Evolutionary conservation across 208 protist genomes (phyloP).

Genomic region (Acanthamoeba castellanii): DNA sequence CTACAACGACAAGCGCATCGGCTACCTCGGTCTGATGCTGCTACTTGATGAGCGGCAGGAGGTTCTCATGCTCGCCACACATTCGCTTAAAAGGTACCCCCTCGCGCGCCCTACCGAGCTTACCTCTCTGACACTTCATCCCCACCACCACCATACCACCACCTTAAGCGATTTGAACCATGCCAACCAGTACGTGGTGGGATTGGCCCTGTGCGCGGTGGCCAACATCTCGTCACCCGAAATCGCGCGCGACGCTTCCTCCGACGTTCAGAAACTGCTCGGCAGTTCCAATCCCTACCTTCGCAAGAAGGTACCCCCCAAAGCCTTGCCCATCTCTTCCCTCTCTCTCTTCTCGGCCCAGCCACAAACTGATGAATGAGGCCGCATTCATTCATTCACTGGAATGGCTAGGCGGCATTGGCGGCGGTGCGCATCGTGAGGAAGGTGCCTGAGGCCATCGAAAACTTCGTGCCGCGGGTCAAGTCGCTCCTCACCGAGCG

Average conservation of each 20-base stretch:
- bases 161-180: constrained; percentile 87
- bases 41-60: constrained; percentile 95
- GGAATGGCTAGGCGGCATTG: constrained; percentile 82
- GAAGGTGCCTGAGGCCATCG: constrained; percentile 96
- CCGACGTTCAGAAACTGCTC: constrained; percentile 95
- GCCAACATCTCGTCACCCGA: constrained; percentile 95
- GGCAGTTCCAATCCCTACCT: constrained; percentile 93
- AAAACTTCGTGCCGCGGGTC: constrained; percentile 94
- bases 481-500: constrained; percentile 83
- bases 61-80: constrained; percentile 92
- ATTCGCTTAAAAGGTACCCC: constrained; percentile 93
- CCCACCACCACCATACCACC: background rate
- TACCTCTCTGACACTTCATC: background rate
- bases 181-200: constrained; percentile 92
- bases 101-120: too few relatives aligned
- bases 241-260: constrained; percentile 96
- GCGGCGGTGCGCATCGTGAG: constrained; percentile 89
- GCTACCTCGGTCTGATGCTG: constrained; percentile 94
- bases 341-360: background rate
- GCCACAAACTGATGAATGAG: background rate
- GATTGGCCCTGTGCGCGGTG: constrained; percentile 92
- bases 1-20: constrained; percentile 94
- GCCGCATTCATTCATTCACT: too few relatives aligned
- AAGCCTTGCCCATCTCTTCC: background rate
- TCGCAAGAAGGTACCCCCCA: constrained; percentile 95